phyloP scores from a whole-genome alignment of 805 yeast genomes.

The Tetrapisispora iriomotensis region DNA sequence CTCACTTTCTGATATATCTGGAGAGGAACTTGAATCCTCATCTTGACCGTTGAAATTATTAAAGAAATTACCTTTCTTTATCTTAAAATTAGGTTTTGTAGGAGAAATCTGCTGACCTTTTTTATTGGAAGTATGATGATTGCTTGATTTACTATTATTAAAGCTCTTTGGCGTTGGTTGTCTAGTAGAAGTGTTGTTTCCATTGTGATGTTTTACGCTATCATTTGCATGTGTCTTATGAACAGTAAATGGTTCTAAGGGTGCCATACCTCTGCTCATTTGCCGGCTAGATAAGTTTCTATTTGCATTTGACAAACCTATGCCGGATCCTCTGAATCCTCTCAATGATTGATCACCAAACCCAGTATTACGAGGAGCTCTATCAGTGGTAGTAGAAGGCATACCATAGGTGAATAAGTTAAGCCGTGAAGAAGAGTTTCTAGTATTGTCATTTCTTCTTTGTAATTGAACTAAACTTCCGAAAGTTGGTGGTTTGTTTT shows the following conservation, averaged over 20 bases:
- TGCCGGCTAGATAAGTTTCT: background rate
- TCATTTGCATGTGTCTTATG: no score
- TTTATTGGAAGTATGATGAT: background rate
- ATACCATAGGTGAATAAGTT: conserved; percentile 1
- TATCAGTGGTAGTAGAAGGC: conserved; percentile 5
- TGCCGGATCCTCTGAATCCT: conserved; percentile 1
- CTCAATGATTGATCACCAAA: background rate
- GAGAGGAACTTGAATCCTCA: conserved; percentile 6
- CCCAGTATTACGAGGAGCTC: conserved; percentile 4
- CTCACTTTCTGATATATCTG: conserved; percentile 7
- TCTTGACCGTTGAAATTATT: conserved; percentile 11
- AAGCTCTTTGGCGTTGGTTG: background rate
- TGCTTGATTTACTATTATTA: no score
- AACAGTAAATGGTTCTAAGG: background rate
- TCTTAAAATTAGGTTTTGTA: background rate
- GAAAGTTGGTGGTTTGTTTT: conserved; percentile 2
- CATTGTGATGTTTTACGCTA: background rate
- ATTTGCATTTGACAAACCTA: conserved; percentile 2
- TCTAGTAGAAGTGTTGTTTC: background rate
- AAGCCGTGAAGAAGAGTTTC: conserved; percentile 2
- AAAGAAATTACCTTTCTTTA: conserved; percentile 10
- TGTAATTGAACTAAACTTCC: conserved; percentile 5
- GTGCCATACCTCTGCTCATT: background rate
- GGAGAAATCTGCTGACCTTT: no score
- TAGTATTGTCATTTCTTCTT: conserved; percentile 2